Evolutionary conservation across 2,329 filamentous ascomycete genomes (phyloP), one percentile per base, ranked within the genome.

Genomic region (Pseudodiploospora longispora): DNA sequence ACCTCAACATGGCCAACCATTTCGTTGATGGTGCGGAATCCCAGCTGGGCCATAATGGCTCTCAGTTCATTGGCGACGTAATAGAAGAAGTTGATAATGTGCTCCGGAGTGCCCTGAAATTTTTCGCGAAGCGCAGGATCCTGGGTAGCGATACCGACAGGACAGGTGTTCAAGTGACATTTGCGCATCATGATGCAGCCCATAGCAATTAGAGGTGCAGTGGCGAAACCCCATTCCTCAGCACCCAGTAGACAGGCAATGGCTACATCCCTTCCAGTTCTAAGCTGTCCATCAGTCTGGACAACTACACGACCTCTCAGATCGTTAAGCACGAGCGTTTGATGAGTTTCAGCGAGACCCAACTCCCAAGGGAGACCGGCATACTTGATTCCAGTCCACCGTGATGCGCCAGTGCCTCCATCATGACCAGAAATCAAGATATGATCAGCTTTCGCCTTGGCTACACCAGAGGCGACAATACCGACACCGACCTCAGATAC

Each of bases 71-170:
- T 97, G 55, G 91, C 86, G 42, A 97, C 77, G 59, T 96, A 97
- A 72, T 96, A 97, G 71, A 95, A 95, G 75, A 96, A 96, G 76
- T 96, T 97, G 67, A 97, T 96, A 46, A 95, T 90, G 56, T 96
- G 88, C 69, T 97, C 91, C 8, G 91, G 90, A 1, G 87, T 90
- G 50, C 91, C 91, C 54, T 82, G 75, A 67, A 97, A 96, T 70
- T 96, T 97, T 75, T 90, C 86, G 48, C 91, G 81, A 2, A 97
- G 76, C 61, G 91, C 85, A n/a, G 89, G 89, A 57, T 96, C 90
- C 61, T 97, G 91, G 1, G 90, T 95, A 4, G 91, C 91, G 48
- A 97, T 95, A 64, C 91, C 91, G 8, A 96, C 90, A 7, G 90
- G 89, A 69, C 90, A 79, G 3, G 85, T 89, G 60, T 93, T 94